Percentiles rank a stretch among this genome's conserved stretches.
Evolutionary conservation across 805 yeast genomes (phyloP).

Genomic region (Hagleromyces aurorensis): DNA sequence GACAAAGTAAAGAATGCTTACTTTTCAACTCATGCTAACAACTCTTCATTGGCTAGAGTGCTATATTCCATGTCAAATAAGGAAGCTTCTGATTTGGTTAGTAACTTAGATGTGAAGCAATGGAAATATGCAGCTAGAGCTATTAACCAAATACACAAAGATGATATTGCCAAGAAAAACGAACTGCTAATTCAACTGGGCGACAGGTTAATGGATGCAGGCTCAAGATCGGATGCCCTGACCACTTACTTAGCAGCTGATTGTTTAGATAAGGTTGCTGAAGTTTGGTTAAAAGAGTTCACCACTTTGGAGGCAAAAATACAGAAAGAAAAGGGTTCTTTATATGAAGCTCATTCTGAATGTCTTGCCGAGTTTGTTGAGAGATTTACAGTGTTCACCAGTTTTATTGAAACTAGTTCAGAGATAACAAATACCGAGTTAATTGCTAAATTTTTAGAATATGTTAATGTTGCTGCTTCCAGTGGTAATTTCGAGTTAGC

Average conservation of each 20-base stretch:
- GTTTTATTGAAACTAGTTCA: conserved; percentile 17
- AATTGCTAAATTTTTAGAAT: conserved; percentile 61
- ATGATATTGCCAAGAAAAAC: conserved; percentile 42
- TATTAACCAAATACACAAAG: conserved; percentile 45
- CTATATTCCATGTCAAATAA: conserved; percentile 55
- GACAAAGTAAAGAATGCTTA: conserved; percentile 65
- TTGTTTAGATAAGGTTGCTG: conserved; percentile 68
- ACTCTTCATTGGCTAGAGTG: conserved; percentile 57
- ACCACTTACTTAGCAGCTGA: conserved; percentile 73
- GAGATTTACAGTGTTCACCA: conserved; percentile 59
- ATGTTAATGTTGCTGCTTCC: conserved; percentile 69
- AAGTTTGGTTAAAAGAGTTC: conserved; percentile 79
- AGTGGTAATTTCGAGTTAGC: conserved; percentile 84
- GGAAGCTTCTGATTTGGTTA: conserved; percentile 60
- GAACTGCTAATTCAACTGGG: conserved; percentile 60
- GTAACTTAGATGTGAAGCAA: conserved; percentile 63
- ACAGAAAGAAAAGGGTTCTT: conserved; percentile 38
- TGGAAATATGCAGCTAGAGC: conserved; percentile 82
- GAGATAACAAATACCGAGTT: conserved; percentile 29
- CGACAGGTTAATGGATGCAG: conserved; percentile 54
- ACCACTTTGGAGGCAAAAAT: conserved; percentile 38
- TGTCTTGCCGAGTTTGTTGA: conserved; percentile 78
- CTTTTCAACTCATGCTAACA: conserved; percentile 46
- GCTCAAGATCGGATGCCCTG: conserved; percentile 66
- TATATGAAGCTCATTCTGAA: conserved; percentile 76